Evolutionary conservation across 177 flowering plant species (phyloP).

Genomic region (Vitis hybrid): DNA sequence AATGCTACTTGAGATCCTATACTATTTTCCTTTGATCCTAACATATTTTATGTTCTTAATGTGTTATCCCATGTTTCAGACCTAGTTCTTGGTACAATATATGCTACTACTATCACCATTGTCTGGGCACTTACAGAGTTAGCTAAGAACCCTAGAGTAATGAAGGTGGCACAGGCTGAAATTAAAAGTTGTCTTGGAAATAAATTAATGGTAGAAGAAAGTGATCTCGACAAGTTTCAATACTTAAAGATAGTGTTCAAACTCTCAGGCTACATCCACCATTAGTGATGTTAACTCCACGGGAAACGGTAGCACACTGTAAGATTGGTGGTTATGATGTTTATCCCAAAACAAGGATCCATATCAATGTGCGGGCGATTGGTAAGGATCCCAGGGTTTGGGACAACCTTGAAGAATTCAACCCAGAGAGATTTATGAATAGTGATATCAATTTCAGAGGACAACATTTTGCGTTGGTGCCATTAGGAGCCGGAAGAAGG

Average conservation of each 20-base stretch:
- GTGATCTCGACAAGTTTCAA: constrained; percentile 13
- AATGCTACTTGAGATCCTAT: too few relatives aligned
- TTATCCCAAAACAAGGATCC: constrained; percentile 9
- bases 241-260: constrained; percentile 23
- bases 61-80: constrained; percentile 1
- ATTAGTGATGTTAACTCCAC: neutral
- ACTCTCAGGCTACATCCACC: constrained; percentile 26
- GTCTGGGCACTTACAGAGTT: constrained; percentile 29
- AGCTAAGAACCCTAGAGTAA: constrained; percentile 10
- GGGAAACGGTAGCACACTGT: neutral
- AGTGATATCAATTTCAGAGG: constrained; percentile 12
- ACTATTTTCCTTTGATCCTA: too few relatives aligned
- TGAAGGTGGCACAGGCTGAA: constrained; percentile 19
- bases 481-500: constrained; percentile 22
- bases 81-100: constrained; percentile 14
- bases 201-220: constrained; percentile 18
- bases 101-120: neutral
- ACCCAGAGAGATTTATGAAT: constrained; percentile 18
- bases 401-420: too few relatives aligned
- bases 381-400: constrained; percentile 12
- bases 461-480: neutral
- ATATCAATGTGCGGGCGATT: constrained; percentile 12
- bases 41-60: too few relatives aligned
- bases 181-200: constrained; percentile 9
- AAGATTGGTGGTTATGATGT: constrained; percentile 18